Base-by-base conservation (phyloP, 2,329 filamentous ascomycete genomes). In the Alternaria solani region DNA sequence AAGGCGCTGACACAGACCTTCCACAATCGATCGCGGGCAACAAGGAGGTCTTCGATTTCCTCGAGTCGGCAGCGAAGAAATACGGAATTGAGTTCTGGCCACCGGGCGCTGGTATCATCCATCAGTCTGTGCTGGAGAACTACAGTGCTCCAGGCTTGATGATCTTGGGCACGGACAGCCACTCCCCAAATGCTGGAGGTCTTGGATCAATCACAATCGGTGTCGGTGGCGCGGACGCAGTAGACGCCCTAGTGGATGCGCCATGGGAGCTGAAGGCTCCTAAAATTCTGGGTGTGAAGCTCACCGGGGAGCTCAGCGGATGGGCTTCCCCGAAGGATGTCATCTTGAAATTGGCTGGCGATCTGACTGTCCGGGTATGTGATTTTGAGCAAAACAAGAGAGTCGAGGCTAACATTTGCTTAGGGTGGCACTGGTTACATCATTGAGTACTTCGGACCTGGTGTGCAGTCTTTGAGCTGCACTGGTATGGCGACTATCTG, bases 181-280 rank as follows among this genome's bases (percentile, higher is more conserved):
- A 99, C 80, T 97, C 93, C 46, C 95, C 95, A 43, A 99, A 98
- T 76, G 95, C 93, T n/a, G 95, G 95, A 71, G 95, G 95, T 60
- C 84, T 98, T 55, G 93, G 91, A 69, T 94, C 93, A 4, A 93
- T 97, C 72, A 95, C 95, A 8, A 98, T 99, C 77, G 95, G 95
- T 78, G 95, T 99, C 34, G 95, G 95, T 75, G 95, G 95, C 74
- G 95, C 95, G 25, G 95, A 99, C 81, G 95, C 95, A 25, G 95
- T 99, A 2, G 95, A 99, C 81, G 95, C 94, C 7, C 87, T 99
- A 41, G 95, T 97, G 2, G 94, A 96, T 75, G 93, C 94, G 8
- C 95, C 95, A 0, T 99, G 95, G 95, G 95, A 99, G 81, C 83
- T 99, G 61, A 97, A 96, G 84, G 95, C 95, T 5, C 95, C 95